Evolutionary conservation across 2,329 filamentous ascomycete genomes (phyloP).

Genomic region (Lachnellula suecica): DNA sequence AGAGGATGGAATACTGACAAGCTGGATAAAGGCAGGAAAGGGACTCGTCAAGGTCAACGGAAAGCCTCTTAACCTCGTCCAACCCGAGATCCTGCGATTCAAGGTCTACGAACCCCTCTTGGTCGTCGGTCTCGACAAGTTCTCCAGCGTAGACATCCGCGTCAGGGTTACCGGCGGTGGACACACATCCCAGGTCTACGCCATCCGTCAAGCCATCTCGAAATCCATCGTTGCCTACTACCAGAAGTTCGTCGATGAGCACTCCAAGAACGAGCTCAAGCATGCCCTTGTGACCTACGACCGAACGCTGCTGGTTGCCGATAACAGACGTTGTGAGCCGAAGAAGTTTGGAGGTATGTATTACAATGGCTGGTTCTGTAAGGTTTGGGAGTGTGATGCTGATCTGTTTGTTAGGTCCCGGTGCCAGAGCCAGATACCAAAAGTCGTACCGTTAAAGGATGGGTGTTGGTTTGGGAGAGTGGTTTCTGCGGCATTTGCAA

Average conservation of each 20-base stretch:
- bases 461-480: slow-evolving; percentile 29
- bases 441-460: slow-evolving; percentile 95
- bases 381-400: slow-evolving; percentile 9
- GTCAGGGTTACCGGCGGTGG: slow-evolving; percentile 96
- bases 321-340: slow-evolving; percentile 98
- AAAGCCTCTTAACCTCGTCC: slow-evolving; percentile 87
- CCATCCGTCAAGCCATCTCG: slow-evolving; percentile 97
- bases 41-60: slow-evolving; percentile 99
- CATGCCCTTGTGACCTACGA: slow-evolving; percentile 94
- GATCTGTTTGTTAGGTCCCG: slow-evolving; percentile 68
- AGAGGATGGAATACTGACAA: slow-evolving; percentile 24
- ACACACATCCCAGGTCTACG: slow-evolving; percentile 96
- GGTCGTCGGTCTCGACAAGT: slow-evolving; percentile 96
- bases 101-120: slow-evolving; percentile 99
- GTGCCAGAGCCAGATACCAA: slow-evolving; percentile 96
- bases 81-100: slow-evolving; percentile 96
- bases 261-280: slow-evolving; percentile 99
- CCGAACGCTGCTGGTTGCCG: slow-evolving; percentile 95
- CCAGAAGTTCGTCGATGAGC: slow-evolving; percentile 99
- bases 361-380: not conserved
- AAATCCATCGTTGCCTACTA: slow-evolving; percentile 98
- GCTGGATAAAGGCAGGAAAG: slow-evolving; percentile 60
- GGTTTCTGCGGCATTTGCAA: slow-evolving; percentile 36
- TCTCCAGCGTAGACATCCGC: slow-evolving; percentile 94
- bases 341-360: slow-evolving; percentile 73